A percentile compares a stretch with the other conserved stretches of the same genome.
These are phyloP conservation scores for Metschnikowia borealis DNA, from an alignment of 805 yeast genomes.

Conservation along the genomic window DNA sequence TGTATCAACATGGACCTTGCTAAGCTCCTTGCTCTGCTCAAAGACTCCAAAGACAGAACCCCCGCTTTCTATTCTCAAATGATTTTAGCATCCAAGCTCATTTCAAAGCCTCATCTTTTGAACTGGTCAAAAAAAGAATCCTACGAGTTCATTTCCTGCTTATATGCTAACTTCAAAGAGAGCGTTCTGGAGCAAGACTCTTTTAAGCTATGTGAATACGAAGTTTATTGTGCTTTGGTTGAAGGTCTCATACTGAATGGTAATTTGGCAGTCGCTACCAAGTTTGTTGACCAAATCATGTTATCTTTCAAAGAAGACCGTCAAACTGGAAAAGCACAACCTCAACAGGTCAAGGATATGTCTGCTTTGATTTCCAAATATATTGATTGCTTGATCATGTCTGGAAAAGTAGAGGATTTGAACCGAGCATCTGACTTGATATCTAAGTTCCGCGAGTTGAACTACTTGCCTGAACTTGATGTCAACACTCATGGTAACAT, in stretches of 20 bases:
- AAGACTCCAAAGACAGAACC: constrained; percentile 24
- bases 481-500: constrained; percentile 28
- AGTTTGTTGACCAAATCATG: constrained; percentile 53
- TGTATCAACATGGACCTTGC: constrained; percentile 21
- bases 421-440: constrained; percentile 24
- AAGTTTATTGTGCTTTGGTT: constrained; percentile 49
- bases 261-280: constrained; percentile 48
- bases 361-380: constrained; percentile 43
- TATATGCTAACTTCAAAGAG: constrained; percentile 32
- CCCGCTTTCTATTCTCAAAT: constrained; percentile 34
- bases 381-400: constrained; percentile 32
- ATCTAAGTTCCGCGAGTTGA: constrained; percentile 24
- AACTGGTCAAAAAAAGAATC: constrained; percentile 14
- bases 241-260: constrained; percentile 50
- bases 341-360: constrained; percentile 20
- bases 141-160: constrained; percentile 26
- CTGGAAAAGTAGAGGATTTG: constrained; percentile 15
- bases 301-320: constrained; percentile 34
- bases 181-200: neutral
- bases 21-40: constrained; percentile 22
- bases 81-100: constrained; percentile 28
- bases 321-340: constrained; percentile 14
- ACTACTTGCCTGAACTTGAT: constrained; percentile 35
- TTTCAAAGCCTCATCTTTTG: constrained; percentile 18
- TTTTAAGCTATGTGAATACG: constrained; percentile 37